Evolutionary conservation across 1,284 basidiomycete genomes (phyloP).

Genomic region (Cutaneotrichosporon arboriforme): DNA sequence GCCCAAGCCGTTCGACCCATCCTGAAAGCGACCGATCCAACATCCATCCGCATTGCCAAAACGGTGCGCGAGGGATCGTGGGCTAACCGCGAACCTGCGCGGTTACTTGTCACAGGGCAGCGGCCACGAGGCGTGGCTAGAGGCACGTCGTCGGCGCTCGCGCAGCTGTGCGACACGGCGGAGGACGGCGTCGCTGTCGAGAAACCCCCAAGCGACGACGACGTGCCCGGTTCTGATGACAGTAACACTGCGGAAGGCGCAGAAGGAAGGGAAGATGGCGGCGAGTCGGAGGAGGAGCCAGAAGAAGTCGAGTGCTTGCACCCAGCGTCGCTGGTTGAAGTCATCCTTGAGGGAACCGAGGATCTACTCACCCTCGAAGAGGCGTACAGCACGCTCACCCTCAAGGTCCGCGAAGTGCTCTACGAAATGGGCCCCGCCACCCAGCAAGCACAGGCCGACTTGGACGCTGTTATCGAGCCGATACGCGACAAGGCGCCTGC

Average conservation of each 20-base stretch:
- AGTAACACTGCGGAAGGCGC: conserved; percentile 6
- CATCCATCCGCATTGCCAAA: conserved; percentile 36
- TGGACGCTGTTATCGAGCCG: conserved; percentile 13
- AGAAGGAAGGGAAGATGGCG: conserved; percentile 2
- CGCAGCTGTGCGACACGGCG: conserved; percentile 11
- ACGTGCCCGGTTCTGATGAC: conserved; percentile 31
- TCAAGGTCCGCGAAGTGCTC: conserved; percentile 24
- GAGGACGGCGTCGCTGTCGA: conserved; percentile 8
- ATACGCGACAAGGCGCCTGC: conserved; percentile 39
- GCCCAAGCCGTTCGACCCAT: conserved; percentile 21
- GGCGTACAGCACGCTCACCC: conserved; percentile 35
- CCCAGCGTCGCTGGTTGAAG: conserved; percentile 31
- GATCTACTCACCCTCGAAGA: conserved; percentile 45
- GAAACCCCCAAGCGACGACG: conserved; percentile 13
- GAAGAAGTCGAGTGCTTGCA: conserved; percentile 32
- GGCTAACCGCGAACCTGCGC: conserved; percentile 42
- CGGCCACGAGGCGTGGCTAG: conserved; percentile 7
- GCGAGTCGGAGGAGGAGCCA: conserved; percentile 33
- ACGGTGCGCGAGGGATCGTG: conserved; percentile 43
- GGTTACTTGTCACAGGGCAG: conserved; percentile 34
- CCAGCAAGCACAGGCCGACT: neutral
- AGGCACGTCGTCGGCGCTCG: conserved; percentile 3
- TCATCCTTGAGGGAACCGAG: conserved; percentile 40
- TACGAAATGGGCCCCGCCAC: conserved; percentile 15
- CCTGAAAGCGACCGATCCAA: conserved; percentile 26